Base-by-base conservation (phyloP, 208 protist species). In the Trypanosoma rangeli region DNA sequence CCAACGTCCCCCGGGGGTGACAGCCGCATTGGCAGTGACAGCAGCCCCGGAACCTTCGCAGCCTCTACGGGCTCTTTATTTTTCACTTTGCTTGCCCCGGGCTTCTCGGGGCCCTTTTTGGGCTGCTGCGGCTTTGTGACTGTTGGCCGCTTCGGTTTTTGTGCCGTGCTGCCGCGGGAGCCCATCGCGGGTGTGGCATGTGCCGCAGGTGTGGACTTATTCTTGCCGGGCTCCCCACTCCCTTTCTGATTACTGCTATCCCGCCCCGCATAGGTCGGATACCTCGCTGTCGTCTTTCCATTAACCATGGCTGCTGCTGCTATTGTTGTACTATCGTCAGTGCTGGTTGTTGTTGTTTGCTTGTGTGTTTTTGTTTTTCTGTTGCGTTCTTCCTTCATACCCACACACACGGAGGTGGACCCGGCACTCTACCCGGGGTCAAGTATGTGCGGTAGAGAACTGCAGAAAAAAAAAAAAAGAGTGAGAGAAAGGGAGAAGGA, bases 401-500 rank as follows among this genome's bases (percentile, higher is more conserved):
- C 8, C 42, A 46, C 8, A 46, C 8, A 9, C 42, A 46, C 13
- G 42, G 15, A 46, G 13, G 42, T 1, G 49, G 1, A 26, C 16
- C 49, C 3, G n/a, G 12, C 49, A 24, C 55, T 62, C 67, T 28
- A 42, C n/a, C 16, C 9, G 39, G 16, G 31, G 42, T 5, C 42
- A 46, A 46, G 13, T 46, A 46, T 9, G 13, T 46, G 15, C 15
- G 42, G 12, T 9, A 16, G 15, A 46, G 15, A 16, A 3, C 42
- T 46, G 42, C 42, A 72, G 26, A 54, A 53, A 68, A 55, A 73
- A 73, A 65, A 46, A 31, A 59, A 71, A n/a, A 64, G 50, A 71
- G 54, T 54, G 20, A 53, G 60, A 58, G 37, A 68, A 24, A 65
- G 29, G 18, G 31, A 18, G 29, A 37, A 57, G 28, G 60, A 70